Conservation (phyloP, 768 basidiomycete species). For the Gymnopilus dilepis region DNA sequence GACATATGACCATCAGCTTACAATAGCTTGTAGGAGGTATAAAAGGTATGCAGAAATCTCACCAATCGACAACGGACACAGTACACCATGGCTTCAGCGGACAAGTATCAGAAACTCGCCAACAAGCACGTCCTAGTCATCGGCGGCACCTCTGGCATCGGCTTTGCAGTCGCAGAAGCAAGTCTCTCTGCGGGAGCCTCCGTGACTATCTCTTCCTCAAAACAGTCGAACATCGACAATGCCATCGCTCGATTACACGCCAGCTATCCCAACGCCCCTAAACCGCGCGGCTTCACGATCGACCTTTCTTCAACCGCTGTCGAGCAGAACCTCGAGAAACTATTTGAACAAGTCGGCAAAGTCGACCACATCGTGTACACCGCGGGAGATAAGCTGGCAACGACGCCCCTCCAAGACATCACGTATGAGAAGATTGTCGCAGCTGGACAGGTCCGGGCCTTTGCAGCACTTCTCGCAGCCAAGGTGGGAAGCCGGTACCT, state of each 20-base stretch:
- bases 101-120: not conserved
- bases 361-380: constrained; percentile 3
- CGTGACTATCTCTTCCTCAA: not conserved
- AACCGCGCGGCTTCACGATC: not conserved
- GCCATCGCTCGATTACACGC: not conserved
- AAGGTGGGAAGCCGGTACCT: constrained; percentile 3
- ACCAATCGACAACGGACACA: not conserved
- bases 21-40: not conserved
- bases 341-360: not conserved
- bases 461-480: not conserved
- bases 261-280: not conserved
- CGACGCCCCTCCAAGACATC: not conserved
- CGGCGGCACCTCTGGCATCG: not conserved
- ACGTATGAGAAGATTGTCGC: constrained; percentile 1
- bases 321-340: constrained; percentile 2
- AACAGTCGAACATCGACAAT: not conserved
- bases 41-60: not conserved
- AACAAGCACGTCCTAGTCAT: constrained; percentile 1
- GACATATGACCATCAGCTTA: not conserved
- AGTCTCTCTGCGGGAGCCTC: not conserved
- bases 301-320: not conserved
- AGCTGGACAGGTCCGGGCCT: not conserved
- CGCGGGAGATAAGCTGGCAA: not conserved
- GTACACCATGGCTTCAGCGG: not conserved
- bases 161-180: not conserved